These are phyloP conservation scores for Datisca glomerata DNA, from an alignment of 306 rosid species.

Conservation along the genomic window DNA sequence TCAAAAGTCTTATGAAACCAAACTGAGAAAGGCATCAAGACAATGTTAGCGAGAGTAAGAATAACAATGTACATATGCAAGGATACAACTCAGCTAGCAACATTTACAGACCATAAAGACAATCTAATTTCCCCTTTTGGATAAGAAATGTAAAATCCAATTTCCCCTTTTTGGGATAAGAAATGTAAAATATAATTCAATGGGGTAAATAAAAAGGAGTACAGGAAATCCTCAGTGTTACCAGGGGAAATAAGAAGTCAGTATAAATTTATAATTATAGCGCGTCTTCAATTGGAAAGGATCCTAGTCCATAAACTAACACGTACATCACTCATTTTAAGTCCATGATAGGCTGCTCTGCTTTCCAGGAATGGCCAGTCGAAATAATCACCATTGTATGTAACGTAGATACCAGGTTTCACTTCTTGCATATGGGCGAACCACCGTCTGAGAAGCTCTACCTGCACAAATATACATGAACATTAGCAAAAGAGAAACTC, in stretches of 20 bases:
- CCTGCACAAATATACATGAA: constrained; percentile 35
- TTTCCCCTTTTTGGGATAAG: too few species aligned
- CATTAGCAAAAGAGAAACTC: constrained; percentile 6
- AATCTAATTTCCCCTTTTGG: too few species aligned
- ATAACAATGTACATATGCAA: constrained; percentile 10
- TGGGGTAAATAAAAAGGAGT: too few species aligned
- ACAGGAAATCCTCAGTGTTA: too few species aligned
- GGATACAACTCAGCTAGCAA: too few species aligned
- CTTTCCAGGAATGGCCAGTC: constrained; percentile 97
- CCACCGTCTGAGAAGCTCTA: constrained; percentile 82
- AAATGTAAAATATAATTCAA: too few species aligned
- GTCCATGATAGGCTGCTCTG: constrained; percentile 78
- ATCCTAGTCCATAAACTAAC: too few species aligned
- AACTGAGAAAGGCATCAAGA: constrained; percentile 10
- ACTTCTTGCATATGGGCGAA: constrained; percentile 93
- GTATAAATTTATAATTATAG: too few species aligned
- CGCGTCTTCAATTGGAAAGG: too few species aligned
- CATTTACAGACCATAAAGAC: too few species aligned
- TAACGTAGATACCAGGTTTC: constrained; percentile 94
- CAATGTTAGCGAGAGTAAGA: constrained; percentile 2
- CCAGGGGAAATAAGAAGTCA: too few species aligned
- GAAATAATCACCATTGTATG: constrained; percentile 89
- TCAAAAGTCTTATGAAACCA: constrained; percentile 8
- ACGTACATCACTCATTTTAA: constrained; percentile 81
- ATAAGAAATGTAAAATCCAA: too few species aligned